Conservation (phyloP, 2,329 filamentous ascomycete genomes). For the Leptosphaerulina australis region DNA sequence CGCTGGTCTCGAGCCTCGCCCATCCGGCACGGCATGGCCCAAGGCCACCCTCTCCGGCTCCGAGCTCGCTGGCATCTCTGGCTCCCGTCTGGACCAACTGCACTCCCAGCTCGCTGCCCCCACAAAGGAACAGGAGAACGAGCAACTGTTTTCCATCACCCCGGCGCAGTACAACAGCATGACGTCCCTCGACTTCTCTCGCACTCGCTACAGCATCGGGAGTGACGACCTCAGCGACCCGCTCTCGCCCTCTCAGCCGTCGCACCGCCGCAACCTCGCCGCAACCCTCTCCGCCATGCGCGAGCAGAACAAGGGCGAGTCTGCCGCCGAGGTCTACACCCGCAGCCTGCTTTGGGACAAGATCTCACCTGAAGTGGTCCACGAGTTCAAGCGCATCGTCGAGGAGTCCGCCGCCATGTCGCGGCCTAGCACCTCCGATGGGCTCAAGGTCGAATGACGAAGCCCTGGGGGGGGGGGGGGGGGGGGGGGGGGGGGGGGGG, state of each 20-base stretch:
- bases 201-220: slow-evolving; percentile 55
- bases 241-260: slow-evolving; percentile 51
- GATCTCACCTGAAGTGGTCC: slow-evolving; percentile 88
- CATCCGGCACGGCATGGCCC: slow-evolving; percentile 47
- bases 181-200: slow-evolving; percentile 74
- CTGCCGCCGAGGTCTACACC: slow-evolving; percentile 87
- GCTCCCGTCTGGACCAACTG: slow-evolving; percentile 46
- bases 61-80: slow-evolving; percentile 45
- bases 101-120: slow-evolving; percentile 61
- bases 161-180: slow-evolving; percentile 88
- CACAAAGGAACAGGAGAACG: slow-evolving; percentile 82
- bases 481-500: too few relatives aligned
- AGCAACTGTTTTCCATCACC: slow-evolving; percentile 86
- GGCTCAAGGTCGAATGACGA: slow-evolving; percentile 43
- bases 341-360: slow-evolving; percentile 92
- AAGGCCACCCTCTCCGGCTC: slow-evolving; percentile 47
- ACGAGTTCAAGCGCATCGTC: slow-evolving; percentile 90
- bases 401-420: slow-evolving; percentile 66
- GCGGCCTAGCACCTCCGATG: slow-evolving; percentile 43
- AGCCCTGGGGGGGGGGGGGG: too few relatives aligned
- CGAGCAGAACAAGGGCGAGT: slow-evolving; percentile 68
- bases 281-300: slow-evolving; percentile 83
- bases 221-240: slow-evolving; percentile 52
- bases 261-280: slow-evolving; percentile 74
- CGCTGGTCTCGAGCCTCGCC: slow-evolving; percentile 47